These are phyloP conservation scores for Colletotrichum truncatum DNA, from an alignment of 2,329 filamentous ascomycete genomes.

Conservation along the genomic window DNA sequence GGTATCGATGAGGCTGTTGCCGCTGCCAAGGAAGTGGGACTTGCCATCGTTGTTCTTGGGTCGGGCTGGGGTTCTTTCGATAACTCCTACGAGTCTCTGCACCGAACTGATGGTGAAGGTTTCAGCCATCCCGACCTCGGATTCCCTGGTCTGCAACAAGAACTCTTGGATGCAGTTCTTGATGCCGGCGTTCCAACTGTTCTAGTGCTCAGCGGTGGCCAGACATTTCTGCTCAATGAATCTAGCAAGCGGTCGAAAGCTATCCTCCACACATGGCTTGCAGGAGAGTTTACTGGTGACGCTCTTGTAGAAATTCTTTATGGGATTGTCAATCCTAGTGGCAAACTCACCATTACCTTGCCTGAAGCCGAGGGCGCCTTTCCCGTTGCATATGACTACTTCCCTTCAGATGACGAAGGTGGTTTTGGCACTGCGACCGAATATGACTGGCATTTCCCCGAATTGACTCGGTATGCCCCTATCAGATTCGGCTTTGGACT, in stretches of 20 bases:
- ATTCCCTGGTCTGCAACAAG: slow-evolving; percentile 43
- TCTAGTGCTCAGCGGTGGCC: slow-evolving; percentile 40
- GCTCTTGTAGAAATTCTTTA: slow-evolving; percentile 71
- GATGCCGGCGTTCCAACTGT: slow-evolving; percentile 41
- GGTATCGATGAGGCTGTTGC: slow-evolving; percentile 35
- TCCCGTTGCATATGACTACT: slow-evolving; percentile 75
- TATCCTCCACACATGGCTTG: slow-evolving; percentile 70
- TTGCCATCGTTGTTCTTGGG: slow-evolving; percentile 41
- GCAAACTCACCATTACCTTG: slow-evolving; percentile 53
- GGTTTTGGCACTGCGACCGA: slow-evolving; percentile 65
- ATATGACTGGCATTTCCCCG: slow-evolving; percentile 56
- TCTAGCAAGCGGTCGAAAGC: slow-evolving; percentile 54
- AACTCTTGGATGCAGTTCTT: slow-evolving; percentile 43
- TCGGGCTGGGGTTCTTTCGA: slow-evolving; percentile 38
- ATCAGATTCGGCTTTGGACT: slow-evolving; percentile 73
- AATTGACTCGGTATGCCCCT: slow-evolving; percentile 49
- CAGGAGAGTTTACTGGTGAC: slow-evolving; percentile 72
- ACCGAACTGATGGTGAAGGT: slow-evolving; percentile 46
- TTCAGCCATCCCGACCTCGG: slow-evolving; percentile 42
- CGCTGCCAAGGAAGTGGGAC: slow-evolving; percentile 37
- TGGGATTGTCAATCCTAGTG: slow-evolving; percentile 65
- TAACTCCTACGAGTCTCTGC: slow-evolving; percentile 20
- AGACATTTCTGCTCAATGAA: slow-evolving; percentile 40
- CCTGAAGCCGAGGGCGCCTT: slow-evolving; percentile 52
- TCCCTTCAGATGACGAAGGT: slow-evolving; percentile 67